These are phyloP conservation scores for Didymella keratinophila DNA, from an alignment of 2,329 filamentous ascomycete genomes.

Conservation along the genomic window DNA sequence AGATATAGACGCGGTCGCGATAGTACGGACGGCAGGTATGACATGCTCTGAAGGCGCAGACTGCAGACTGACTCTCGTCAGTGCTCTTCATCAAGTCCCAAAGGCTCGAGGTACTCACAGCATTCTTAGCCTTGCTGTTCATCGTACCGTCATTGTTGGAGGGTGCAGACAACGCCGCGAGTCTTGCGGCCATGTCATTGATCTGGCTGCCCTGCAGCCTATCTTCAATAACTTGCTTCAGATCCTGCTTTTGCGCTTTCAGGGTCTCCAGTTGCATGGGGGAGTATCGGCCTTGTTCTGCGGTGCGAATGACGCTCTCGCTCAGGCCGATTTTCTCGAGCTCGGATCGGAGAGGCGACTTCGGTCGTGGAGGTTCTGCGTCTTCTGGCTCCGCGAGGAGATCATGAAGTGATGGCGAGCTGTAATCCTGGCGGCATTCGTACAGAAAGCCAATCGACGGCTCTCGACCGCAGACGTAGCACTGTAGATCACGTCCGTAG, in stretches of 20 bases:
- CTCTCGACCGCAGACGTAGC: conserved; percentile 64
- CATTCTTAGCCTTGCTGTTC: conserved; percentile 24
- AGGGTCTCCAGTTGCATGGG: conserved; percentile 42
- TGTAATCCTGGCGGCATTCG: conserved; percentile 70
- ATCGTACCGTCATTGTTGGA: conserved; percentile 34
- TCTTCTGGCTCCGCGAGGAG: conserved; percentile 17
- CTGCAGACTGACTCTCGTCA: not conserved
- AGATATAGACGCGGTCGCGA: conserved; percentile 56
- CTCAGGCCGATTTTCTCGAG: conserved; percentile 43
- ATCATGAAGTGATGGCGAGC: conserved; percentile 17
- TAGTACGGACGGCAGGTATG: conserved; percentile 60
- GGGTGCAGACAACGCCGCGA: conserved; percentile 23
- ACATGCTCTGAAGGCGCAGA: conserved; percentile 58
- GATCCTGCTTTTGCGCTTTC: conserved; percentile 42
- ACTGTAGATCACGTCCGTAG: conserved; percentile 61
- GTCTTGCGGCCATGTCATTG: conserved; percentile 27
- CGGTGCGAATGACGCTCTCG: conserved; percentile 44
- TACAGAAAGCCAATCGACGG: conserved; percentile 76
- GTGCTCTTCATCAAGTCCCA: not conserved
- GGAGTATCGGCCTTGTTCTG: conserved; percentile 47
- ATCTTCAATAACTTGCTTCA: conserved; percentile 41
- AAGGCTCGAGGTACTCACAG: conserved; percentile 22
- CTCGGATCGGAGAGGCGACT: conserved; percentile 37
- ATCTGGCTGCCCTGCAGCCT: conserved; percentile 28
- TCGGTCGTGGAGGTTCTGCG: conserved; percentile 6